A percentile compares a stretch with the other conserved stretches of the same genome.
phyloP scores from a whole-genome alignment of 2,329 filamentous ascomycete genomes.

The Herpotrichia juniperi region DNA sequence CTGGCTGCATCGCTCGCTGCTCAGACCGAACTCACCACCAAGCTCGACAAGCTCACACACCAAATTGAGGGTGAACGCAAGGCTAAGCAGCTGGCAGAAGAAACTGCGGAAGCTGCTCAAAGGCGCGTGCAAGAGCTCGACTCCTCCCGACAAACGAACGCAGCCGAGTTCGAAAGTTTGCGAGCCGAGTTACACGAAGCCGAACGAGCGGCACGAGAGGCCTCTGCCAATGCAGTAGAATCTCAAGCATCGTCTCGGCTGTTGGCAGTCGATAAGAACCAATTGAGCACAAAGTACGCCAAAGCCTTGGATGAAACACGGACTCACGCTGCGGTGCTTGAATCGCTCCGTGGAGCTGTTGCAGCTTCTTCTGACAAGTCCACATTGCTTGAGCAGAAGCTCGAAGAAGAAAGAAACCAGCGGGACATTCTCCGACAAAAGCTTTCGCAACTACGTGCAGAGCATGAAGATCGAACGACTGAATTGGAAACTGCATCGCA shows the following conservation, averaged over 20 bases:
- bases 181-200: conserved; percentile 83
- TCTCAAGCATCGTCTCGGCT: conserved; percentile 76
- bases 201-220: conserved; percentile 79
- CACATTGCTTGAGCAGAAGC: conserved; percentile 75
- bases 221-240: conserved; percentile 78
- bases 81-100: conserved; percentile 83
- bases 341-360: conserved; percentile 78
- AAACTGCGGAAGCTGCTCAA: conserved; percentile 81
- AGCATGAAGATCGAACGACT: conserved; percentile 79
- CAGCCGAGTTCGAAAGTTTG: conserved; percentile 82
- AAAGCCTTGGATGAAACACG: conserved; percentile 70
- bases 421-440: conserved; percentile 79
- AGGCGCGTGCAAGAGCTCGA: conserved; percentile 85
- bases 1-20: conserved; percentile 80
- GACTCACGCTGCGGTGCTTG: conserved; percentile 73
- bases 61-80: conserved; percentile 83
- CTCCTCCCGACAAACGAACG: conserved; percentile 79
- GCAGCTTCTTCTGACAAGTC: conserved; percentile 79
- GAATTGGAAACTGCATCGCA: conserved; percentile 79
- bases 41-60: conserved; percentile 69
- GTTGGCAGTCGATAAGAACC: conserved; percentile 84
- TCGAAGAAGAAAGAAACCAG: conserved; percentile 80
- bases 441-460: conserved; percentile 74
- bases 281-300: conserved; percentile 72
- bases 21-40: conserved; percentile 81